Evolutionary conservation across 768 basidiomycete species (phyloP).

Genomic region (Lactifluus hygrophoroides): DNA sequence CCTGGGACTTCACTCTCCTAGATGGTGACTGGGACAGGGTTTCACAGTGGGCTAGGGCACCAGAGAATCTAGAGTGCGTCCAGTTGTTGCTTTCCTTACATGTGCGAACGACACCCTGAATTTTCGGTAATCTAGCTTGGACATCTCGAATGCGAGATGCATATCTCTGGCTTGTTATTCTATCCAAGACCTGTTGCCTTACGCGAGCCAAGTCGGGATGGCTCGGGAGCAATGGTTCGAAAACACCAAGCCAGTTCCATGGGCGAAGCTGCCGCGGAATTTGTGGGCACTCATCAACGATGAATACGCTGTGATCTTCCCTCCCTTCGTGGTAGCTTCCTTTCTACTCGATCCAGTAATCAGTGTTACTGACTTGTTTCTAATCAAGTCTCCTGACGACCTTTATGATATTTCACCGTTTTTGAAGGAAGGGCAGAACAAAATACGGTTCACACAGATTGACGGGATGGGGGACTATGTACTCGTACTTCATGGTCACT

Average conservation of each 20-base stretch:
- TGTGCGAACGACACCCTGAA: not conserved
- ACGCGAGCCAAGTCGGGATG: not conserved
- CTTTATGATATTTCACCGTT: constrained; percentile 10
- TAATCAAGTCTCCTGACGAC: constrained; percentile 1
- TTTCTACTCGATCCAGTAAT: no score
- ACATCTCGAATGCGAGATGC: constrained; percentile 7
- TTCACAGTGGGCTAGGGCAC: constrained; percentile 5
- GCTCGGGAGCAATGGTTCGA: constrained; percentile 14
- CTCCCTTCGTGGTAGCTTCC: not conserved
- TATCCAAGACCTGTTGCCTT: not conserved
- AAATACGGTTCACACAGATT: constrained; percentile 2
- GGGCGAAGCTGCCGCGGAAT: constrained; percentile 9
- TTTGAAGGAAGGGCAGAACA: constrained; percentile 4
- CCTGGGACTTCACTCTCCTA: not conserved
- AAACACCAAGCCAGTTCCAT: constrained; percentile 11
- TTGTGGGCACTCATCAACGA: constrained; percentile 6
- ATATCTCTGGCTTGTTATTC: constrained; percentile 9
- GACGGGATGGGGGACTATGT: constrained; percentile 1
- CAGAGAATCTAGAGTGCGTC: constrained; percentile 3
- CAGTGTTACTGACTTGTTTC: not conserved
- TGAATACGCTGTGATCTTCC: not conserved
- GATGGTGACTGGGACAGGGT: constrained; percentile 3
- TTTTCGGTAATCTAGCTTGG: not conserved
- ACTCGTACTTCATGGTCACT: constrained; percentile 12
- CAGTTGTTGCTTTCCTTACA: not conserved